Evolutionary conservation across 2,329 filamentous ascomycete species (phyloP), one percentile per base, ranked within the genome.

Genomic region (Beauveria rudraprayagi): DNA sequence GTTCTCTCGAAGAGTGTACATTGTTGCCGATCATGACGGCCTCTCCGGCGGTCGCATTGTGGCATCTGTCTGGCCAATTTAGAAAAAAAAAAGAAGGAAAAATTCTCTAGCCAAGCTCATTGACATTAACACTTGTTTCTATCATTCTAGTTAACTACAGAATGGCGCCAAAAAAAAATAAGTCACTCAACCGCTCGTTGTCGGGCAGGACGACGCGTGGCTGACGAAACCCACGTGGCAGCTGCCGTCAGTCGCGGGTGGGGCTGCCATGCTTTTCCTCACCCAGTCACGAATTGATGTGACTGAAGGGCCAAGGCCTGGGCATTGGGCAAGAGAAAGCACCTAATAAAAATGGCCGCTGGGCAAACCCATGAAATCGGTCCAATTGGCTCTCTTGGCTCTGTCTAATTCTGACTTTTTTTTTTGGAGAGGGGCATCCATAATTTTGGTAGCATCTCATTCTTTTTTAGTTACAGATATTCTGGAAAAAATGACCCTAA

Each of bases 171-270:
- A n/a, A n/a, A n/a, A 4, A 34, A 34, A 11, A 11, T 5, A 5
- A 30, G 9, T 30, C 28, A 34, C 30, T 9, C 28, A 34, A 4
- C 30, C 30, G 10, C 30, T 11, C 30, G 30, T 34, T 10, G 10
- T 34, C 30, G 30, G 30, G 30, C 30, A 11, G 10, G 30, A 34
- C 30, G 30, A 34, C 30, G 28, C 28, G 30, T 41, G 51, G 51
- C 34, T 54, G 17, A 22, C 19, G 22, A 58, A 58, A 50, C 55
- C 55, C 55, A 58, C 55, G 55, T 58, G 55, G 55, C 55, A 58
- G 44, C 50, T 58, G 55, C 55, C 34, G 46, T 50, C 44, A 26
- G 55, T 57, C 11, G 11, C n/a, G 2, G 4, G 11, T 9, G 14
- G 53, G 40, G 53, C n/a, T 22, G 34, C 51, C n/a, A 24, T 41